Evolutionary conservation across 257 asterid genomes (phyloP).

Genomic region (Solanum lignicaule): DNA sequence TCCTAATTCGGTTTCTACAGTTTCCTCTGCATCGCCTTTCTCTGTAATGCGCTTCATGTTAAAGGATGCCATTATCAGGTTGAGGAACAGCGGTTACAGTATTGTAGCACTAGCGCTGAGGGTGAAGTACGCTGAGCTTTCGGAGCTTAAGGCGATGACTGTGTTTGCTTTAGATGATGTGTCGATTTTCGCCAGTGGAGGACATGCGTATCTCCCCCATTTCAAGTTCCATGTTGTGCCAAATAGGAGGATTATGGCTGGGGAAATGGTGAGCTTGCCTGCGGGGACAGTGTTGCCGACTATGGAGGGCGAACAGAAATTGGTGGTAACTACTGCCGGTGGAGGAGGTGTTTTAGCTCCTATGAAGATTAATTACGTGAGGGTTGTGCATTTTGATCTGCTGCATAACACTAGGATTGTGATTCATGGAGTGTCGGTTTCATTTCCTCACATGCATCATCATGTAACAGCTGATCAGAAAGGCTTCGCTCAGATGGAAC

Average conservation of each 20-base stretch:
- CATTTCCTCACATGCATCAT: constrained; percentile 50
- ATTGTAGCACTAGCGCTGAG: constrained; percentile 57
- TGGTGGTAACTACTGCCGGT: constrained; percentile 52
- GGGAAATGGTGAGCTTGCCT: constrained; percentile 48
- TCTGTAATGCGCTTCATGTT: constrained; percentile 47
- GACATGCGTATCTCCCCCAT: constrained; percentile 34
- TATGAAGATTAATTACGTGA: constrained; percentile 52
- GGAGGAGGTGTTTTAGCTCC: constrained; percentile 51
- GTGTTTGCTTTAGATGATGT: constrained; percentile 54
- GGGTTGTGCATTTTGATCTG: constrained; percentile 38
- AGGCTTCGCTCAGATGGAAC: constrained; percentile 17
- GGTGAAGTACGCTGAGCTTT: constrained; percentile 41
- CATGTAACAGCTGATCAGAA: constrained; percentile 10
- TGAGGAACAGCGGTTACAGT: constrained; percentile 48
- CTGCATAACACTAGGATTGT: constrained; percentile 55
- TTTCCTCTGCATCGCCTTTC: constrained; percentile 9
- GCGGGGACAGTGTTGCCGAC: constrained; percentile 38
- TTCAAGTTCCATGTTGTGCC: constrained; percentile 68
- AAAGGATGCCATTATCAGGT: constrained; percentile 48
- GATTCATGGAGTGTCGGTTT: constrained; percentile 46
- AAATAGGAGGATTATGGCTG: constrained; percentile 40
- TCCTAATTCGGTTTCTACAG: constrained; percentile 12
- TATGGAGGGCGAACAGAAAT: constrained; percentile 36
- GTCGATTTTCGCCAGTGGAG: constrained; percentile 47
- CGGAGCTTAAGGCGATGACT: constrained; percentile 46